Percentiles rank a stretch among this genome's conserved stretches.
Evolutionary conservation across 495 filamentous ascomycete genomes (phyloP).

Genomic region (Penicillium waksmanii): DNA sequence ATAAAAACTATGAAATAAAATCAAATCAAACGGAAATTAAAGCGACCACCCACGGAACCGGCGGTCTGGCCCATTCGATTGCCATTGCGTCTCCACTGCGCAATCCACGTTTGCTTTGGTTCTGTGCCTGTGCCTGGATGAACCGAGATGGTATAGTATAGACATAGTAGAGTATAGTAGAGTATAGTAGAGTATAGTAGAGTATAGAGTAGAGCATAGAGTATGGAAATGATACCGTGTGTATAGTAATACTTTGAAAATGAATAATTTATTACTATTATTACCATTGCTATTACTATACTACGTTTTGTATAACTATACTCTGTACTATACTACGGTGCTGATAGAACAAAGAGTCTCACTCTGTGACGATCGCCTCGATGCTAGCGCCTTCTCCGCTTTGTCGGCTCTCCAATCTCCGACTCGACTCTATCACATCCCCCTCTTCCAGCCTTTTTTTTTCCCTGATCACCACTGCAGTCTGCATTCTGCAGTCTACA

Average conservation of each 20-base stretch:
- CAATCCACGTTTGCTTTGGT: conserved; percentile 25
- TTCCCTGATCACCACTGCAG: conserved; percentile 20
- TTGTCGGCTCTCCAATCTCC: not conserved
- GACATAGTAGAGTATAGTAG: not conserved
- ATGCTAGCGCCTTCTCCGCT: conserved; percentile 10
- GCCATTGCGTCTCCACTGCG: conserved; percentile 35
- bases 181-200: no score
- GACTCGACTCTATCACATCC: not conserved
- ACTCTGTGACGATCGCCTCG: not conserved
- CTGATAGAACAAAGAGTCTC: not conserved
- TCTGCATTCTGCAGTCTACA: not conserved
- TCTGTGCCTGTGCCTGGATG: conserved; percentile 16
- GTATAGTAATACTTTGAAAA: no score
- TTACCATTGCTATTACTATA: not conserved
- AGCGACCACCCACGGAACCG: conserved; percentile 36
- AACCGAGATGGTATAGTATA: not conserved
- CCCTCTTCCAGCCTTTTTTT: not conserved
- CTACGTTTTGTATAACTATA: not conserved
- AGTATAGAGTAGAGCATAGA: no score
- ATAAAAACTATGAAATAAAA: not conserved
- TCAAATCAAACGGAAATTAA: conserved; percentile 6
- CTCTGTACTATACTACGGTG: not conserved
- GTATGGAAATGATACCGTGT: no score
- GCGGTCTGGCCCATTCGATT: conserved; percentile 28
- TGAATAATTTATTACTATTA: not conserved